These are phyloP conservation scores for Dioscorea cayenensis DNA, from an alignment of 116 monocot genomes.

Conservation along the genomic window DNA sequence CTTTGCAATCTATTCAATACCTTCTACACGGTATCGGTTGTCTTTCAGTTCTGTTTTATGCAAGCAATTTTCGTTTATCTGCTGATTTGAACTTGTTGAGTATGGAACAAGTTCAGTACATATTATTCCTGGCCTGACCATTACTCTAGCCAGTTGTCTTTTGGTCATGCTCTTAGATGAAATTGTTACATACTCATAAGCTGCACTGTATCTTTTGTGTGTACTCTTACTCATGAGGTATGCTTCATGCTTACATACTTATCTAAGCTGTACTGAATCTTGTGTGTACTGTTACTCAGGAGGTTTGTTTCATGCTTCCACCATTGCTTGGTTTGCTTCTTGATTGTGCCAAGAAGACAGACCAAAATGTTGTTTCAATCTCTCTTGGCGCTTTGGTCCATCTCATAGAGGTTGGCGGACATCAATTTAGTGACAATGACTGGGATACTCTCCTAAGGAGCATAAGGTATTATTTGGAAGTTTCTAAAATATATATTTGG, in stretches of 20 bases:
- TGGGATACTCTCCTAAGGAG: conserved; percentile 93
- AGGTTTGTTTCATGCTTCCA: conserved; percentile 98
- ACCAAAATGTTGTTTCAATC: conserved; percentile 94
- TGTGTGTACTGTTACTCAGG: conserved; percentile 27
- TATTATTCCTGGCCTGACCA: too few species aligned
- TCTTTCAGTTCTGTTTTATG: background rate
- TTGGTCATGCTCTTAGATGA: background rate
- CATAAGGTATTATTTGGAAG: conserved; percentile 65
- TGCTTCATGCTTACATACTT: conserved; percentile 69
- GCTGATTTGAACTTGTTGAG: background rate
- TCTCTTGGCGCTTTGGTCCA: conserved; percentile 94
- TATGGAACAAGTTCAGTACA: too few species aligned
- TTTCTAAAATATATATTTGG: background rate
- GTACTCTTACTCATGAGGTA: conserved; percentile 51
- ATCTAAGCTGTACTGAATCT: background rate
- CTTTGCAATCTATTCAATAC: conserved; percentile 95
- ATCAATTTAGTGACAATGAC: conserved; percentile 87
- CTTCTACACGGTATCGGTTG: conserved; percentile 79
- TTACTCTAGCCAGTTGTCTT: too few species aligned
- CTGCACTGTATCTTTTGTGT: background rate
- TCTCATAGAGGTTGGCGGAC: conserved; percentile 94
- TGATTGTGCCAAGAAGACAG: conserved; percentile 96
- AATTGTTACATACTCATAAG: conserved; percentile 4
- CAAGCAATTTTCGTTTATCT: background rate
- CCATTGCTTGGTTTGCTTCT: conserved; percentile 83